Conservation (phyloP, 2,329 filamentous ascomycete species). For the Cercospora berteroae region DNA sequence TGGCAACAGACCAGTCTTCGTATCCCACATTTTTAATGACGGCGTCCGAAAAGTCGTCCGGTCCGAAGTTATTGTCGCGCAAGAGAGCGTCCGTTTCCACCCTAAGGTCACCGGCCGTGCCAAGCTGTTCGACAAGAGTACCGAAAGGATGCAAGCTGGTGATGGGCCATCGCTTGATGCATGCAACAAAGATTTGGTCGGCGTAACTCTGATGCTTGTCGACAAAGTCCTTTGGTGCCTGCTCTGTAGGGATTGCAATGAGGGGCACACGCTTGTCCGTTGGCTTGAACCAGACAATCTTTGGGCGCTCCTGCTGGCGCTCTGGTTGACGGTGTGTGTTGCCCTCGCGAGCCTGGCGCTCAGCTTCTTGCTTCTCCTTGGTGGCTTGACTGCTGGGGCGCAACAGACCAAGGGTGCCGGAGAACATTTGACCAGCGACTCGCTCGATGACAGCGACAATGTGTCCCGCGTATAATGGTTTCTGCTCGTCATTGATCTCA, state of each 20-base stretch:
- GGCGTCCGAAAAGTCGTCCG: constrained; percentile 95
- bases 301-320: constrained; percentile 91
- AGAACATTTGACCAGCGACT: constrained; percentile 98
- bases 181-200: constrained; percentile 96
- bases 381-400: constrained; percentile 97
- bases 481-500: constrained; percentile 97
- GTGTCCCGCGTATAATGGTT: constrained; percentile 94
- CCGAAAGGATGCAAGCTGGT: constrained; percentile 99
- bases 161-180: constrained; percentile 99
- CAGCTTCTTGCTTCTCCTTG: constrained; percentile 98
- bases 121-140: constrained; percentile 93
- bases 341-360: constrained; percentile 82
- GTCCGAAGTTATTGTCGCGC: constrained; percentile 97
- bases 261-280: constrained; percentile 98
- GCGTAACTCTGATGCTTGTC: constrained; percentile 98
- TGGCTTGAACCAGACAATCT: constrained; percentile 99
- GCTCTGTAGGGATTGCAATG: constrained; percentile 97
- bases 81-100: constrained; percentile 97
- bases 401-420: constrained; percentile 83
- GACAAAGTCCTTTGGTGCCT: constrained; percentile 95
- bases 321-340: constrained; percentile 71
- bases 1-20: constrained; percentile 84
- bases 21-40: constrained; percentile 89
- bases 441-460: constrained; percentile 97
- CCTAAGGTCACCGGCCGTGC: constrained; percentile 94